Percentiles rank a stretch among this genome's conserved stretches.
Evolutionary conservation across 208 protist genomes (phyloP).

Genomic region (Leishmania lainsoni): DNA sequence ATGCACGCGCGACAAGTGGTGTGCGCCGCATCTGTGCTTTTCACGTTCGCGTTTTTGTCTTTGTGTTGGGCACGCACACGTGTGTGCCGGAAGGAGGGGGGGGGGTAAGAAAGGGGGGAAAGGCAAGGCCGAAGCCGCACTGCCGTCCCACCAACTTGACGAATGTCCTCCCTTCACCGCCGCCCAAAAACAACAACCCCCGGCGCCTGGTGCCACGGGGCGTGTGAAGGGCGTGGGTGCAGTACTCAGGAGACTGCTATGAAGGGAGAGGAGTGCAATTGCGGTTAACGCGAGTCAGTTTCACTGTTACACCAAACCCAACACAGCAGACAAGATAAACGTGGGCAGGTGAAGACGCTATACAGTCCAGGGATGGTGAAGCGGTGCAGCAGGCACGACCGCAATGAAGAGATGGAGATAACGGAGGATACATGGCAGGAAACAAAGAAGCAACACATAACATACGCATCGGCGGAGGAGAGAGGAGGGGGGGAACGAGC

Average conservation of each 20-base stretch:
- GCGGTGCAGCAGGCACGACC: not conserved
- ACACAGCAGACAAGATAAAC: not conserved
- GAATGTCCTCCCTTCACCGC: not conserved
- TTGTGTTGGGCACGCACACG: not conserved
- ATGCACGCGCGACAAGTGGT: not conserved
- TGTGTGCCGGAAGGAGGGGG: not conserved
- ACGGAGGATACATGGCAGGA: not conserved
- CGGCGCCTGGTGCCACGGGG: not conserved
- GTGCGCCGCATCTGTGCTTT: not conserved
- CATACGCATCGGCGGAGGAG: not conserved
- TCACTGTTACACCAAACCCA: not conserved
- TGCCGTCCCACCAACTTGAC: not conserved
- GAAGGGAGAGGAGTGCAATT: not conserved
- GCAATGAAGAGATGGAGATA: not conserved
- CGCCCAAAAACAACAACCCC: not conserved
- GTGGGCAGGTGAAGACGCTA: not conserved
- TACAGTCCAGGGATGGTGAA: not conserved
- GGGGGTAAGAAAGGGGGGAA: not conserved
- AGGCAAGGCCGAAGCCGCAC: not conserved
- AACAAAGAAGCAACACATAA: not conserved
- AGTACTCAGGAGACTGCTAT: not conserved
- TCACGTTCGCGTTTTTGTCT: not conserved
- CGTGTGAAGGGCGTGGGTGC: not conserved
- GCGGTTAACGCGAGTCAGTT: not conserved
- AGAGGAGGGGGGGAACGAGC: not conserved